Evolutionary conservation across 2,329 filamentous ascomycete species (phyloP), one percentile per base, ranked within the genome.

Genomic region (Xylaria sp.): DNA sequence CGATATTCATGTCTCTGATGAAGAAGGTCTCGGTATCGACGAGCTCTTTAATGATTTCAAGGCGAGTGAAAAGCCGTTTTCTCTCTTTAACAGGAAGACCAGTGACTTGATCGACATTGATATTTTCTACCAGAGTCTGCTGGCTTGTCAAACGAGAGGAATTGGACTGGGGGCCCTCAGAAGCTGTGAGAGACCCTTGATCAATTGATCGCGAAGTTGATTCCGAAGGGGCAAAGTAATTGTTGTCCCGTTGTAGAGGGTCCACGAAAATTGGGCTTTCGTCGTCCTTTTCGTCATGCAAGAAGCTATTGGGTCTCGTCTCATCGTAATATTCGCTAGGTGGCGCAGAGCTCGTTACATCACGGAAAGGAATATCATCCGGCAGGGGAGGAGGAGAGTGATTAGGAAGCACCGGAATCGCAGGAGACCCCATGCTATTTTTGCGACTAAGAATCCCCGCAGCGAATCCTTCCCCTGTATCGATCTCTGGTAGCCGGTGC

Each of bases 1-100:
- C 90, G 54, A 99, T 94, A 74, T 93, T 97, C 92, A 99, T 94
- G 74, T 99, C 95, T 66, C 92, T 87, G 58, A 96, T 88, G 76
- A 96, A 98, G 5, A 90, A 88, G 48, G 92, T 88, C 74, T 99
- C 95, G 0, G 95, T 99, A 71, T 97, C 93, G 46, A 97, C 85
- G 37, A 99, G 81, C 76, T 99, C 95, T 72, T 94, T 93, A 70
- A 98, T 90, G 48, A 96, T 87, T 73, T 96, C 87, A 56, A 90
- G 87, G 19, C 95, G 90, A 73, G 94, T 90, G 51, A 86, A 86
- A 8, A 98, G 80, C n/a, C 90, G 87, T 62, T 90, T 89, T 62
- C 85, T 85, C 66, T 90, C 86, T 63, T 87, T 83, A 29, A 79
- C 79, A 6, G 78, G 76, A 13, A 79, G 74, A n/a, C 67, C 71